A percentile compares a stretch with the other conserved stretches of the same genome.
phyloP scores from a whole-genome alignment of 176 grass and related monocot genomes.

The Eleusine coracana region DNA sequence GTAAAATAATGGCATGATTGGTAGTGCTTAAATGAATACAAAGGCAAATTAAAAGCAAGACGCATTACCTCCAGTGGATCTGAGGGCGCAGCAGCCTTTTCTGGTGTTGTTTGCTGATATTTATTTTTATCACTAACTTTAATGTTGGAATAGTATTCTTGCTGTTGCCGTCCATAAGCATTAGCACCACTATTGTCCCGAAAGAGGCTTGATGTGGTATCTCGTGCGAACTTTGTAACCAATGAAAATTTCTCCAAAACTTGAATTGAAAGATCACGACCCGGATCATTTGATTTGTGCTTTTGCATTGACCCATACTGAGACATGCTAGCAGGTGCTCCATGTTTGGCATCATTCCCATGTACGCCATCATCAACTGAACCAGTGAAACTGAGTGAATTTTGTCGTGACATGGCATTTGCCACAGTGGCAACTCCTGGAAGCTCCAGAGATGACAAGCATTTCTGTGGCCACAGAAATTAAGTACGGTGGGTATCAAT shows the following conservation, averaged over 20 bases:
- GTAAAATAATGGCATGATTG: background rate
- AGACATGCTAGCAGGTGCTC: conserved; percentile 50
- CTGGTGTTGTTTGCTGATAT: conserved; percentile 51
- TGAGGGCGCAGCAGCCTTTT: conserved; percentile 46
- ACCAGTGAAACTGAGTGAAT: conserved; percentile 59
- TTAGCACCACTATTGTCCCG: conserved; percentile 58
- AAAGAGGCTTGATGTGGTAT: conserved; percentile 88
- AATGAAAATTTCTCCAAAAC: conserved; percentile 97
- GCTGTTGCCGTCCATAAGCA: conserved; percentile 61
- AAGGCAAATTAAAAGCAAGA: conserved; percentile 19
- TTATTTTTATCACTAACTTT: conserved; percentile 48
- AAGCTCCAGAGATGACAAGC: conserved; percentile 93
- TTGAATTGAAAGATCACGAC: conserved; percentile 82
- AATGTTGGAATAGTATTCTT: conserved; percentile 49
- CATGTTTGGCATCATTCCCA: conserved; percentile 45
- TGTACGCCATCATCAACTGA: conserved; percentile 52
- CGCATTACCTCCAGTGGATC: conserved; percentile 72
- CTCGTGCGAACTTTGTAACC: conserved; percentile 92
- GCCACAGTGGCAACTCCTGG: conserved; percentile 73
- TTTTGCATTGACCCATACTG: conserved; percentile 69
- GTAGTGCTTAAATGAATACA: background rate
- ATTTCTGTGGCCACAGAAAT: conserved; percentile 63
- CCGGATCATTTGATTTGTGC: conserved; percentile 69
- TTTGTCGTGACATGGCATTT: conserved; percentile 62
- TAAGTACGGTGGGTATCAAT: conserved; percentile 15